Evolutionary conservation across 257 asterid genomes (phyloP), one percentile per base, ranked within the genome.

Genomic region (Mentha longifolia): DNA sequence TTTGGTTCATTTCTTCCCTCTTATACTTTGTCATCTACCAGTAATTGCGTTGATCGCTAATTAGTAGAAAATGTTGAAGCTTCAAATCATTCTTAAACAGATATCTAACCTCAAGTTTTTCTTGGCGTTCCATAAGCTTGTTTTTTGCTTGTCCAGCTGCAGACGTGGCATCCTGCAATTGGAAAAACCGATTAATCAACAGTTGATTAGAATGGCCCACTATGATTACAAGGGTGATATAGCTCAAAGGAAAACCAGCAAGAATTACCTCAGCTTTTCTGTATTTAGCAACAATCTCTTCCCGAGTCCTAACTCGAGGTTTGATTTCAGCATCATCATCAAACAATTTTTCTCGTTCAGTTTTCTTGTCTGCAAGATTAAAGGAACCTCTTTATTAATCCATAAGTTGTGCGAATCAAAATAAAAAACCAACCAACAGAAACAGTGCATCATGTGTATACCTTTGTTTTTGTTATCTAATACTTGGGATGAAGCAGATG

Each of bases 101-200:
- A 42, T 28, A 61, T 70, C 74, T 66, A 46, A 92, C 98, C 98
- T 92, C 95, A 46, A 92, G 97, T 78, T 90, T 92, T 74, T 90
- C 90, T 81, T 87, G 95, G 74, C 98, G 98, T 78, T 92, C 95
- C 65, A 90, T 58, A 78, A 92, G 92, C 85, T 90, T 92, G 76
- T 85, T 74, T 85, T 85, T 92, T 76, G 96, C 96, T 87, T 88
- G 74, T 70, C 91, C 97, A 67, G 98, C 98, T 7, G 85, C 96
- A 47, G 98, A 88, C 10, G 96, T 74, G 65, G 90, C 92, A 78
- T 88, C 98, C 98, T 92, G 85, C 71, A 83, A 84, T 54, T 41
- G 56, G 35, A 68, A 73, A 45, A 31, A 49, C 61, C 71, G 61
- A 74, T 52, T 45, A 67, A 71, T 39, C 35, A 64, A 47, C 22